Base-by-base conservation (phyloP, 345 rosid genomes). In the Kandelia obovata region DNA sequence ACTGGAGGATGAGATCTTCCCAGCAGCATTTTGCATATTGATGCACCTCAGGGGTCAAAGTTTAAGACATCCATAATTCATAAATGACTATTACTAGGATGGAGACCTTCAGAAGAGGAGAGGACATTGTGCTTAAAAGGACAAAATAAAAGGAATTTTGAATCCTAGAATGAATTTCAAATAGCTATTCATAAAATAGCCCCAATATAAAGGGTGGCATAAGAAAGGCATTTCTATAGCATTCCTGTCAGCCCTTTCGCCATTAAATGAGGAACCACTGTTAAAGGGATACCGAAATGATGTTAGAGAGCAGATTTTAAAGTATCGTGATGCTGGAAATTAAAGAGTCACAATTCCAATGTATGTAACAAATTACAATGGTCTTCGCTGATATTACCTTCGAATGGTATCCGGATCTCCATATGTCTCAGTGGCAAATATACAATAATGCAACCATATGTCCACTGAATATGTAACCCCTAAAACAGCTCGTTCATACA, bases 381-480 rank as follows among this genome's bases (percentile, higher is more conserved):
- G 30, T 57, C 27, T 58, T 43, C 68, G 70, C n/a, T 79, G 31
- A 51, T 47, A 76, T 75, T 90, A 96, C 99, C 99, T 92, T 89
- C 96, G 78, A 62, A 96, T 87, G 3, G 92, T 89, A 6, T 95
- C 99, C 15, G 96, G 94, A 82, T 95, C 99, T 75, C 90, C 98
- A 73, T 95, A 92, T 17, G 90, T 90, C 80, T 77, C 85, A 58
- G 84, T 87, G 72, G 94, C 82, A 79, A 92, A 96, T 71, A 79
- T 77, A 71, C 99, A 90, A 73, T 92, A 92, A 72, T 89, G 91
- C 82, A 92, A 79, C 98, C 99, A 92, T 53, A 96, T 92, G 77
- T 96, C 99, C 75, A 96, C 99, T 34, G 99, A 96, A 78, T 90
- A 96, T 9, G 99, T 92, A 76, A 96, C 98, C 62, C 86, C 97